Percentiles rank a stretch among this genome's conserved stretches.
Evolutionary conservation across 176 grass and related monocot species (phyloP).

Genomic region (barley (Hordeum vulgare)): MorexV3_pseudomolecules_assembly NC_058519.1:125825985-125826484

Average conservation of each 20-base stretch:
- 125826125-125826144: not conserved
- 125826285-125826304: not conserved
- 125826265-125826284: not conserved
- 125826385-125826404: not conserved
- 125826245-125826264: not conserved
- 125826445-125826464: too few relatives aligned
- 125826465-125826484: not conserved
- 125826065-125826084: too few relatives aligned
- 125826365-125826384: not conserved
- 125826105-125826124: not conserved
- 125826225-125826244: not conserved
- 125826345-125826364: not conserved
- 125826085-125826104: too few relatives aligned
- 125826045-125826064: too few relatives aligned
- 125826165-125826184: not conserved
- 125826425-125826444: not conserved
- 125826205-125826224: not conserved
- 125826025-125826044: too few relatives aligned
- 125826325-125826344: not conserved
- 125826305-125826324: not conserved
- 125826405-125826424: not conserved
- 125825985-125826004: conserved; percentile 85
- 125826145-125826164: not conserved
- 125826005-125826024: conserved; percentile 57
- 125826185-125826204: not conserved